Percentiles rank a stretch among this genome's conserved stretches.
Conservation (phyloP, 2,329 filamentous ascomycete species). For the Aspergillus udagawae region DNA sequence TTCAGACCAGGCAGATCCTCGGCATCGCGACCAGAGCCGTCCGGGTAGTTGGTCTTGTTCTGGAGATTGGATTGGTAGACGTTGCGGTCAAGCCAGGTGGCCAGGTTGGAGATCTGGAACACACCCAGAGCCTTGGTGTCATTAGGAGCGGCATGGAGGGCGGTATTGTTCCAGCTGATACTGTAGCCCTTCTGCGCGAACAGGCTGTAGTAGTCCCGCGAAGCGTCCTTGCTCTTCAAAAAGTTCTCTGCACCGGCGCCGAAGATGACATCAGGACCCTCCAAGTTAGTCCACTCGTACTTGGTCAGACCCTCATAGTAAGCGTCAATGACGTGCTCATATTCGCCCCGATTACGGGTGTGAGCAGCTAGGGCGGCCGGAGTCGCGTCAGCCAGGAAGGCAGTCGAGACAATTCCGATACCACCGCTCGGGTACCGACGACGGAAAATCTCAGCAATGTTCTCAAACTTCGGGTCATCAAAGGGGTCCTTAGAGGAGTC, state of each 20-base stretch:
- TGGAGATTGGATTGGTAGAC: slow-evolving; percentile 69
- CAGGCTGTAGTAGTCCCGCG: slow-evolving; percentile 60
- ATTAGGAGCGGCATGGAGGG: slow-evolving; percentile 56
- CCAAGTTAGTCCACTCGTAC: slow-evolving; percentile 74
- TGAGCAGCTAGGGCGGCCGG: slow-evolving; percentile 72
- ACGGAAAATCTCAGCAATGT: slow-evolving; percentile 67
- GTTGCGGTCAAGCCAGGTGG: slow-evolving; percentile 83
- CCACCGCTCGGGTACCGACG: slow-evolving; percentile 60
- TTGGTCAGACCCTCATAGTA: slow-evolving; percentile 72
- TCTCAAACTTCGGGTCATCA: slow-evolving; percentile 84
- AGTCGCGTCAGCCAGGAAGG: slow-evolving; percentile 70
- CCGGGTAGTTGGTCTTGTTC: slow-evolving; percentile 63
- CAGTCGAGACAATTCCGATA: slow-evolving; percentile 70
- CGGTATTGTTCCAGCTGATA: slow-evolving; percentile 70
- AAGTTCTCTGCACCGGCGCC: slow-evolving; percentile 82
- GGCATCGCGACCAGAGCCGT: slow-evolving; percentile 60
- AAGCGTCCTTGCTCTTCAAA: slow-evolving; percentile 56
- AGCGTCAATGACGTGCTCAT: slow-evolving; percentile 70
- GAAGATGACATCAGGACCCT: slow-evolving; percentile 75
- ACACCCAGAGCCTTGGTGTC: slow-evolving; percentile 67
- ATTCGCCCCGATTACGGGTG: slow-evolving; percentile 65
- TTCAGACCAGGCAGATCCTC: slow-evolving; percentile 77
- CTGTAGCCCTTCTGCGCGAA: slow-evolving; percentile 71
- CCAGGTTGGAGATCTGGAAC: slow-evolving; percentile 70
- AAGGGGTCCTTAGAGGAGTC: slow-evolving; percentile 70